These are phyloP conservation scores for Candida ipomoeae DNA, from an alignment of 805 yeast genomes.

Conservation along the genomic window DNA sequence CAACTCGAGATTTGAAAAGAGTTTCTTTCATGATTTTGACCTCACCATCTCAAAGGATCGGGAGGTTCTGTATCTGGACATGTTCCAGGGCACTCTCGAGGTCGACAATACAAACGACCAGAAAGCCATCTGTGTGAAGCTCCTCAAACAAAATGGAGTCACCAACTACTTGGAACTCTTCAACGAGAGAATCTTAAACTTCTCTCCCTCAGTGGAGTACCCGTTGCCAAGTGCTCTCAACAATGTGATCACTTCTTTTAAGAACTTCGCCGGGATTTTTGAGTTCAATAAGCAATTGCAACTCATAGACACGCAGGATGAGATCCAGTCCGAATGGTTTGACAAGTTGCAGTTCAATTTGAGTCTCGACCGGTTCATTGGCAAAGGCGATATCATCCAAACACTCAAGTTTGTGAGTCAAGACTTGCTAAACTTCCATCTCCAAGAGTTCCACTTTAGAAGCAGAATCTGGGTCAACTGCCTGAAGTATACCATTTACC, in stretches of 20 bases:
- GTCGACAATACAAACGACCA: constrained; percentile 14
- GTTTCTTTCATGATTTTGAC: constrained; percentile 13
- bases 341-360: constrained; percentile 25
- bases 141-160: constrained; percentile 31
- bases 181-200: constrained; percentile 57
- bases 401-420: constrained; percentile 36
- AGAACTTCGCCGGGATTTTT: constrained; percentile 23
- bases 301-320: constrained; percentile 21
- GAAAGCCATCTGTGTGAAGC: constrained; percentile 15
- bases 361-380: constrained; percentile 26
- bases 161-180: constrained; percentile 35
- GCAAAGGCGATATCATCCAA: constrained; percentile 29
- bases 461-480: constrained; percentile 47
- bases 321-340: constrained; percentile 24
- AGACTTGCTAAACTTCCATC: constrained; percentile 40
- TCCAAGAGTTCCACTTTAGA: constrained; percentile 43
- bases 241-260: constrained; percentile 52
- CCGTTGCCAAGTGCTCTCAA: constrained; percentile 61
- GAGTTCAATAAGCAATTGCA: constrained; percentile 21
- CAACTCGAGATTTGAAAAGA: constrained; percentile 70
- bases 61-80: neutral
- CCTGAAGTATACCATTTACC: constrained; percentile 34
- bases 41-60: constrained; percentile 7
- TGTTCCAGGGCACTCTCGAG: constrained; percentile 2
- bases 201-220: constrained; percentile 81